Conservation (phyloP, 352 stramenopile species). For the Phytopythium helicoides region DNA sequence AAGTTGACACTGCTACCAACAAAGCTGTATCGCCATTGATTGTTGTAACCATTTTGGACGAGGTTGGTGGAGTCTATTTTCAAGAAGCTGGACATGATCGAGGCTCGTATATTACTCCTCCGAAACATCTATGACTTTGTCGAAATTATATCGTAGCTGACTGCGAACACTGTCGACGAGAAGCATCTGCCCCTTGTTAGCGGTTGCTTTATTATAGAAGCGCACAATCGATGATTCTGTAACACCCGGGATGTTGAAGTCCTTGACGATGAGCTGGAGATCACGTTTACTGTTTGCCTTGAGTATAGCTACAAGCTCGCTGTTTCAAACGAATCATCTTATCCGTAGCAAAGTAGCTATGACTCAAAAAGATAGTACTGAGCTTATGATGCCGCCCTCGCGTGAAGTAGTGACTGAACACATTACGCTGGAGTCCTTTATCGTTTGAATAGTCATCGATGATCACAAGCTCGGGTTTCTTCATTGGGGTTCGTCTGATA, state of each 20-base stretch:
- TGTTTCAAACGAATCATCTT: slow-evolving; percentile 12
- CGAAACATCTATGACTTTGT: not conserved
- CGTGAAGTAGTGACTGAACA: slow-evolving; percentile 10
- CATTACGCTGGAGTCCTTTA: not conserved
- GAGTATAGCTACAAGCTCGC: slow-evolving; percentile 12
- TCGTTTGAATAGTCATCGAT: slow-evolving; percentile 19
- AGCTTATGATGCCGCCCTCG: slow-evolving; percentile 1
- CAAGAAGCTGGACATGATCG: not conserved
- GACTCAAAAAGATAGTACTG: not conserved
- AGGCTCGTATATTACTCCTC: not conserved
- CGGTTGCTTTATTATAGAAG: slow-evolving; percentile 1
- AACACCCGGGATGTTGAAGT: slow-evolving; percentile 3
- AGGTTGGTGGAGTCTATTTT: not conserved
- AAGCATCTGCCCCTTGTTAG: slow-evolving; percentile 2
- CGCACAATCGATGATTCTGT: slow-evolving; percentile 1
- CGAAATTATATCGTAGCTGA: slow-evolving; percentile 7
- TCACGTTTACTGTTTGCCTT: slow-evolving; percentile 13
- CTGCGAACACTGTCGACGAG: not conserved
- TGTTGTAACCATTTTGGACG: not conserved
- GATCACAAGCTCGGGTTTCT: slow-evolving; percentile 14
- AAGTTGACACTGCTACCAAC: not conserved
- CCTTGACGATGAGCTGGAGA: slow-evolving; percentile 7
- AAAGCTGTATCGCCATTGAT: not conserved
- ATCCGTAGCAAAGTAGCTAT: slow-evolving; percentile 2
- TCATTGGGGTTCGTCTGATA: not conserved